phyloP scores from a whole-genome alignment of 306 rosid species.

The Prunus mira region DNA sequence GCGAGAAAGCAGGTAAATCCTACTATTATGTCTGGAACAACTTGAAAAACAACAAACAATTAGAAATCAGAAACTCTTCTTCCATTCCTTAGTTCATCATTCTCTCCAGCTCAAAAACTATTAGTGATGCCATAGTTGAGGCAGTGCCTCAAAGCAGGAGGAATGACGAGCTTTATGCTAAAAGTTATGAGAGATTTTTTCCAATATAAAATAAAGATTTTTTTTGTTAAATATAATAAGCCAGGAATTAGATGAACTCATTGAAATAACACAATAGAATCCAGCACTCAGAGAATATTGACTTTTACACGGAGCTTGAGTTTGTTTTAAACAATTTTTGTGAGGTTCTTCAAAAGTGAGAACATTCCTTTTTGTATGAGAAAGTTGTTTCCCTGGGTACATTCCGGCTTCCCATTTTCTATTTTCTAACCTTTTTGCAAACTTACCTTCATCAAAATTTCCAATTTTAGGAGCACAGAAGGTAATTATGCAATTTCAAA shows the following conservation, averaged over 20 bases:
- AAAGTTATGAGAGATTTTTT: not conserved
- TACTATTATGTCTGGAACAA: not conserved
- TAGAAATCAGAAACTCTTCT: not conserved
- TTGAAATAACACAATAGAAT: too few species aligned
- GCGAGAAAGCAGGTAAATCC: conserved; percentile 58
- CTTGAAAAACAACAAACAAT: not conserved
- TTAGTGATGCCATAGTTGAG: not conserved
- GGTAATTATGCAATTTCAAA: too few species aligned
- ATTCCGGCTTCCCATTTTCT: not conserved
- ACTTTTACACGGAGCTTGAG: too few species aligned
- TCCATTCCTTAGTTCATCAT: not conserved
- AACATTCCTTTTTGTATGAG: not conserved
- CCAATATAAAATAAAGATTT: not conserved
- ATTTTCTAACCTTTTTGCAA: not conserved
- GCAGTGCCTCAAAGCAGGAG: not conserved
- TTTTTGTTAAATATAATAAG: not conserved
- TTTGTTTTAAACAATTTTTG: not conserved
- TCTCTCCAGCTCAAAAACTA: not conserved
- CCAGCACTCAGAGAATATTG: too few species aligned
- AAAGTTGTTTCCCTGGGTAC: not conserved
- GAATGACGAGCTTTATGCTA: not conserved
- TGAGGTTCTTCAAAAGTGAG: not conserved
- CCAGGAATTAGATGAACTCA: not conserved
- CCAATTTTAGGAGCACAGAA: too few species aligned
- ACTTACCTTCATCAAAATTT: too few species aligned